Conservation (phyloP, 1,284 basidiomycete species). For the Kalmanozyma brasiliensis region DNA sequence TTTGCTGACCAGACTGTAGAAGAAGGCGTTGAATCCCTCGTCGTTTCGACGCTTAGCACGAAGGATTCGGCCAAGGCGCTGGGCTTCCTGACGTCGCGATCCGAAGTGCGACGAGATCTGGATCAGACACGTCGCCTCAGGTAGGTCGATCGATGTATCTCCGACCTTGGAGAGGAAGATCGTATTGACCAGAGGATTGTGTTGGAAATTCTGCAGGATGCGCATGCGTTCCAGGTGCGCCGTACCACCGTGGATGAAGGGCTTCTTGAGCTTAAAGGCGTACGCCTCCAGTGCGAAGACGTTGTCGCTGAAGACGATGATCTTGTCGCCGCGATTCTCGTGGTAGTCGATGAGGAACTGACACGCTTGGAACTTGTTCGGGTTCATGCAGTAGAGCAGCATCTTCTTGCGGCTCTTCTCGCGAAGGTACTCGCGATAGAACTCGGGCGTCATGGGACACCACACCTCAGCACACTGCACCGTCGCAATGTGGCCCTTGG, state of each 20-base stretch:
- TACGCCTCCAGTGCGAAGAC: constrained; percentile 97
- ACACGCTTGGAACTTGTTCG: constrained; percentile 98
- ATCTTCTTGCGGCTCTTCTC: constrained; percentile 92
- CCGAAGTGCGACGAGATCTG: constrained; percentile 99
- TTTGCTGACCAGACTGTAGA: constrained; percentile 98
- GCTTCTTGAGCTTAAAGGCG: constrained; percentile 90
- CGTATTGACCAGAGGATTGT: constrained; percentile 91
- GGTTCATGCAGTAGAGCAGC: constrained; percentile 99
- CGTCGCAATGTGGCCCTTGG: constrained; percentile 98
- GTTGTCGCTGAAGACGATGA: constrained; percentile 99
- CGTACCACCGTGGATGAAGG: constrained; percentile 96
- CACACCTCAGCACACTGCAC: constrained; percentile 97
- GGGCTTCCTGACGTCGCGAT: constrained; percentile 96
- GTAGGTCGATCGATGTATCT: constrained; percentile 98
- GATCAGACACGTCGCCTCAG: constrained; percentile 98
- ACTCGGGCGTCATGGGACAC: constrained; percentile 99
- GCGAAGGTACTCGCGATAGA: constrained; percentile 96
- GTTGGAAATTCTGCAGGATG: constrained; percentile 94
- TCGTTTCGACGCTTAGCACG: constrained; percentile 97
- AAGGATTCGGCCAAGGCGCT: constrained; percentile 89
- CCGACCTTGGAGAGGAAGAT: constrained; percentile 99
- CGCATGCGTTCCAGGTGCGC: constrained; percentile 95
- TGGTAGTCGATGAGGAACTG: constrained; percentile 99
- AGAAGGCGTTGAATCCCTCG: constrained; percentile 99
- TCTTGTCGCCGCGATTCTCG: constrained; percentile 96